Evolutionary conservation across 1,139 yeast species (phyloP).

Genomic region (Hyphopichia wangnamkhiaoensis): DNA sequence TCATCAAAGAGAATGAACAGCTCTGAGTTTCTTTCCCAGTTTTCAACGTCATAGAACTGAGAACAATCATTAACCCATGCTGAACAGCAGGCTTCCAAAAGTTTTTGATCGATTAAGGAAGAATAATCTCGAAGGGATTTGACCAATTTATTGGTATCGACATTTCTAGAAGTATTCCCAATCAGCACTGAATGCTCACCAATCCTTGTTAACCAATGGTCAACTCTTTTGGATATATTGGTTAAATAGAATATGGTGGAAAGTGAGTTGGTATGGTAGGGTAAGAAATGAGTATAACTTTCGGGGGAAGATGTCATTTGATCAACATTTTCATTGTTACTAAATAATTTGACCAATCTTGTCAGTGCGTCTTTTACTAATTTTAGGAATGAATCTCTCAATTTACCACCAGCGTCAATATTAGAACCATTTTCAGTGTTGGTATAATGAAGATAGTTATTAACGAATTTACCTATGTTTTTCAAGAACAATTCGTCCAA

Average conservation of each 20-base stretch:
- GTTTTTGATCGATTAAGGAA: conserved; percentile 36
- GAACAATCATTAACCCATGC: conserved; percentile 52
- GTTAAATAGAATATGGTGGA: conserved; percentile 41
- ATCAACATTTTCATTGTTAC: conserved; percentile 27
- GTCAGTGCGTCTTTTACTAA: conserved; percentile 28
- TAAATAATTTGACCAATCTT: conserved; percentile 33
- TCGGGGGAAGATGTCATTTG: conserved; percentile 40
- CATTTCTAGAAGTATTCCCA: conserved; percentile 34
- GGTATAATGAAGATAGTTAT: conserved; percentile 39
- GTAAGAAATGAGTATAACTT: conserved; percentile 40
- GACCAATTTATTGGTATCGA: conserved; percentile 40
- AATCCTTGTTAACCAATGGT: conserved; percentile 31
- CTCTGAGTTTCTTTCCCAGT: conserved; percentile 35
- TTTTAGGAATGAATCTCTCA: conserved; percentile 28
- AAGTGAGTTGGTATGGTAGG: conserved; percentile 44
- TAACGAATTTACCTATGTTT: conserved; percentile 36
- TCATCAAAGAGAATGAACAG: conserved; percentile 10
- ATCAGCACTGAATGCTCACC: conserved; percentile 36
- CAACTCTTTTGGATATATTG: conserved; percentile 30
- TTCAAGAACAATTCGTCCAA: conserved; percentile 33
- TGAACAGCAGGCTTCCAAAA: conserved; percentile 46
- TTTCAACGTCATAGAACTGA: conserved; percentile 47
- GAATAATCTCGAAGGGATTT: conserved; percentile 37
- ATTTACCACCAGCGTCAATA: conserved; percentile 32
- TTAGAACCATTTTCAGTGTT: conserved; percentile 18